These are phyloP conservation scores for Mycena vulgaris DNA, from an alignment of 768 basidiomycete genomes.

Conservation along the genomic window DNA sequence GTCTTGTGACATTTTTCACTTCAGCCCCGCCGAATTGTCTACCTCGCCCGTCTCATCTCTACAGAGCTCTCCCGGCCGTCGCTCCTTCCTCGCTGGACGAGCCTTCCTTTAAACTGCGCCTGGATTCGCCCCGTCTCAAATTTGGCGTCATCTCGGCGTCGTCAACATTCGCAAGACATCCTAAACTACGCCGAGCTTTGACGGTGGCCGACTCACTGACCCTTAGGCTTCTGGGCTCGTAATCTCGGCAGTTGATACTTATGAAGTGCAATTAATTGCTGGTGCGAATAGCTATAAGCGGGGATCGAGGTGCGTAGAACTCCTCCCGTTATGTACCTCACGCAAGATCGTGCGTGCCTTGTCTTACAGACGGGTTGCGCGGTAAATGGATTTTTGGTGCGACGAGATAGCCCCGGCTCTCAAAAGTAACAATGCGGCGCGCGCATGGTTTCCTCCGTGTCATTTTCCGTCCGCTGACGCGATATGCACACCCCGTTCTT, in stretches of 20 bases:
- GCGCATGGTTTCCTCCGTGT: too few relatives aligned
- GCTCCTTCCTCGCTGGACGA: neutral
- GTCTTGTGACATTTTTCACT: conserved; percentile 6
- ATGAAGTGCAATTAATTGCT: conserved; percentile 4
- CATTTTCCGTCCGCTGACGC: too few relatives aligned
- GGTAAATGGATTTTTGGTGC: too few relatives aligned
- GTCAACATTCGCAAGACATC: conserved; percentile 9
- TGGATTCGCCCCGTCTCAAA: conserved; percentile 10
- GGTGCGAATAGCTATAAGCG: conserved; percentile 7
- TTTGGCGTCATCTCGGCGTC: conserved; percentile 2
- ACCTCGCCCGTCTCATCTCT: neutral
- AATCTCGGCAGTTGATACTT: neutral
- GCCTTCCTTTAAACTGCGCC: conserved; percentile 6
- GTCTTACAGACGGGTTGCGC: too few relatives aligned
- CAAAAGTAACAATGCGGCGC: too few relatives aligned
- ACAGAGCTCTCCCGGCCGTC: neutral
- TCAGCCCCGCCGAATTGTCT: conserved; percentile 1
- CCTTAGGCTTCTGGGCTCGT: neutral
- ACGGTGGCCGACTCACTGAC: conserved; percentile 3
- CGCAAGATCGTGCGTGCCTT: too few relatives aligned
- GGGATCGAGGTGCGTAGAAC: conserved; percentile 1
- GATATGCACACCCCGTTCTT: too few relatives aligned
- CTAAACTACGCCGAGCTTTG: conserved; percentile 9
- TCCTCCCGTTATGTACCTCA: too few relatives aligned
- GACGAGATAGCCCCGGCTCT: too few relatives aligned